phyloP scores from a whole-genome alignment of 768 basidiomycete species.

The Tricholomella constricta region DNA sequence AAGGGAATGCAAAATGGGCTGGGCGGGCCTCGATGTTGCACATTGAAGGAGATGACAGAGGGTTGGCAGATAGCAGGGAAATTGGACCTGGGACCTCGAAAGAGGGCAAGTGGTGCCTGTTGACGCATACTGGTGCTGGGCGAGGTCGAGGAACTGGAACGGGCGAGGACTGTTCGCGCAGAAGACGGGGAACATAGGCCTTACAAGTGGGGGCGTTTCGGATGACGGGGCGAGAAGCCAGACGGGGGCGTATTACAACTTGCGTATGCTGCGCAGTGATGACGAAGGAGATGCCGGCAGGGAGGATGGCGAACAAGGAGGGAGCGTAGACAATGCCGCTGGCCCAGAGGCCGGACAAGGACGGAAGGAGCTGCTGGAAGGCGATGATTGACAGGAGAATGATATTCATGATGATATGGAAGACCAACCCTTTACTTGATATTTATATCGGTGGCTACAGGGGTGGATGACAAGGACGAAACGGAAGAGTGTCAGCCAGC shows the following conservation, averaged over 20 bases:
- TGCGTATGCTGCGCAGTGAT: background rate
- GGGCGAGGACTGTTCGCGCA: slow-evolving; percentile 1
- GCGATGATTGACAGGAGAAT: background rate
- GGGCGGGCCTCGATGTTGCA: background rate
- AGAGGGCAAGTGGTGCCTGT: slow-evolving; percentile 1
- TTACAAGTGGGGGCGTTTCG: slow-evolving; percentile 2
- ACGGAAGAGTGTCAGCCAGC: too few species aligned
- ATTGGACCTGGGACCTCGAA: slow-evolving; percentile 13
- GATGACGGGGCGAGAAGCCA: background rate
- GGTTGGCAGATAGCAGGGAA: background rate
- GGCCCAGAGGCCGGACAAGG: background rate
- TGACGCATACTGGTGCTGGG: slow-evolving; percentile 4
- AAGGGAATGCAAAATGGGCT: background rate
- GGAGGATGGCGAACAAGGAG: background rate
- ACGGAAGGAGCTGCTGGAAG: background rate
- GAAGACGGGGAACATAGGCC: slow-evolving; percentile 3
- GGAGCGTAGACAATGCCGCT: background rate
- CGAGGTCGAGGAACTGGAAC: background rate
- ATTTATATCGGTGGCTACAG: too few species aligned
- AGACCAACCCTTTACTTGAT: too few species aligned
- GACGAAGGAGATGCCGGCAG: background rate
- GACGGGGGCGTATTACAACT: background rate
- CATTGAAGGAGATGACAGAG: background rate
- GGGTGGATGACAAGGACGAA: too few species aligned
- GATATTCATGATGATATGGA: background rate